A percentile compares a stretch with the other conserved stretches of the same genome.
Evolutionary conservation across 148 eudicot species (phyloP).

Genomic region (Pouteria glomerata): DNA sequence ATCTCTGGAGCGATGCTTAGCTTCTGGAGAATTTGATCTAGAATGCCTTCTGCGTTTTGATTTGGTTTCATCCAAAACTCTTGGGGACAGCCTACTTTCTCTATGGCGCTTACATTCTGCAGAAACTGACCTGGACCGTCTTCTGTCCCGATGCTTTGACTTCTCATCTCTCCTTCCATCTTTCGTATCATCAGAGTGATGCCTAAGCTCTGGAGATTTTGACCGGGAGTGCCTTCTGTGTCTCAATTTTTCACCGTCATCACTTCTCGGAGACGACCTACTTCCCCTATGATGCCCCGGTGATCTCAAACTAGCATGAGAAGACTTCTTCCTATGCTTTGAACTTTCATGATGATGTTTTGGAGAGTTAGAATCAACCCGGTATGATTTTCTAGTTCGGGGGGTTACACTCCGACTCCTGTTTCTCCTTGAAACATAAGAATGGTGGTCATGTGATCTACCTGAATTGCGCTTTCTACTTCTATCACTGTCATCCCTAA

Average conservation of each 20-base stretch:
- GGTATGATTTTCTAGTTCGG: constrained; percentile 51
- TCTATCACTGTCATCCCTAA: constrained; percentile 50
- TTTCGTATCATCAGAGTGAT: constrained; percentile 25
- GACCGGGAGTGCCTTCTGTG: constrained; percentile 59
- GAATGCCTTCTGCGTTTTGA: constrained; percentile 48
- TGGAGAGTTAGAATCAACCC: constrained; percentile 57
- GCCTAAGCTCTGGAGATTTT: constrained; percentile 44
- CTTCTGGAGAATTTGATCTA: constrained; percentile 43
- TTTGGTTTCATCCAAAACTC: constrained; percentile 32
- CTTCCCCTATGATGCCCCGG: constrained; percentile 50
- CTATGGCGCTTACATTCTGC: constrained; percentile 31
- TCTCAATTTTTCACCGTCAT: constrained; percentile 45
- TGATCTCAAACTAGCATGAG: constrained; percentile 49
- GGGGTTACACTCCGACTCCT: constrained; percentile 78
- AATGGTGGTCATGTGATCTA: constrained; percentile 48
- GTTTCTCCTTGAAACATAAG: constrained; percentile 59
- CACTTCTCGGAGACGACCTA: constrained; percentile 48
- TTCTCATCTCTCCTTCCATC: constrained; percentile 33
- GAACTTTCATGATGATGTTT: constrained; percentile 48
- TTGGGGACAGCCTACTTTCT: constrained; percentile 20
- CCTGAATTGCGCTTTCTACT: constrained; percentile 49
- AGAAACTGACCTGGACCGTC: constrained; percentile 45
- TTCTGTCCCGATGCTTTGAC: constrained; percentile 28
- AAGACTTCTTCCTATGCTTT: constrained; percentile 27
- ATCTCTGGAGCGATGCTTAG: constrained; percentile 24